Conservation (phyloP, 148 eudicot species). For the Amaranthus cruentus region DNA sequence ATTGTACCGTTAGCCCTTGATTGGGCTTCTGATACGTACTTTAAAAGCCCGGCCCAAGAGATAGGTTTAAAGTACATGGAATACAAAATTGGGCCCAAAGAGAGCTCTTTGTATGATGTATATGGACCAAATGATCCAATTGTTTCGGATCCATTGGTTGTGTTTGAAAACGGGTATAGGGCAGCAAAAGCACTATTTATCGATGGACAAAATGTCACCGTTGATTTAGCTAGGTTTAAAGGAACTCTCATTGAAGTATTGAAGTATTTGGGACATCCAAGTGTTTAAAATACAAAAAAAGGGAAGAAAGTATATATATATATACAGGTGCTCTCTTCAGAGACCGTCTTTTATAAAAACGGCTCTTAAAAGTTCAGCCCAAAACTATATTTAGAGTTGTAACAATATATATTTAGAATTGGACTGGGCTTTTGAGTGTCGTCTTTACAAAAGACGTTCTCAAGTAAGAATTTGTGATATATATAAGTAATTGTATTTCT, state of each 20-base stretch:
- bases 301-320: too few species aligned
- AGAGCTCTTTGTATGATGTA: constrained; percentile 36
- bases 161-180: constrained; percentile 17
- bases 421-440: too few species aligned
- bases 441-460: too few species aligned
- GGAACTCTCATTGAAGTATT: constrained; percentile 14
- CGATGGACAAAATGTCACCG: constrained; percentile 22
- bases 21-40: constrained; percentile 38
- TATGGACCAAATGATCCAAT: constrained; percentile 28
- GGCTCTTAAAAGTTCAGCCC: too few species aligned
- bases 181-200: constrained; percentile 14
- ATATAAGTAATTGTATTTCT: not conserved
- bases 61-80: constrained; percentile 53
- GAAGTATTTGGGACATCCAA: constrained; percentile 7
- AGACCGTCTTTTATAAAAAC: too few species aligned
- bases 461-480: too few species aligned
- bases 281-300: too few species aligned
- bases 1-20: constrained; percentile 45
- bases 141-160: constrained; percentile 19
- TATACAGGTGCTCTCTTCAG: too few species aligned
- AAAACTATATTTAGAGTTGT: too few species aligned
- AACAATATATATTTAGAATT: too few species aligned
- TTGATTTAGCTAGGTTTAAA: constrained; percentile 16
- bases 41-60: constrained; percentile 31
- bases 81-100: constrained; percentile 42